Base-by-base conservation (phyloP, 805 yeast species). In the Vanderwaltozyma tropicalis region DNA sequence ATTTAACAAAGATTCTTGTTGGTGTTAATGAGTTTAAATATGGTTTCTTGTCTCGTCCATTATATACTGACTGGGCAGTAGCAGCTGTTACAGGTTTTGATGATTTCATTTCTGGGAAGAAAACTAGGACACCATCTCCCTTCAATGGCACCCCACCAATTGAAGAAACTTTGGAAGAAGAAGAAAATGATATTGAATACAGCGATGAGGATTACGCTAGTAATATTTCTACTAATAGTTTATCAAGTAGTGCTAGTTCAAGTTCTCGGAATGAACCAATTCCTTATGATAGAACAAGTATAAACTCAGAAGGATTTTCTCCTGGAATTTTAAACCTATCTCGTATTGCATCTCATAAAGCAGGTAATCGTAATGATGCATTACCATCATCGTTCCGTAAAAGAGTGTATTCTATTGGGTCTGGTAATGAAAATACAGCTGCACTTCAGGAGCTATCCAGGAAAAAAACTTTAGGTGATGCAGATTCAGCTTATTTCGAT, bases 21-120 rank as follows among this genome's bases (percentile, higher is more conserved):
- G 77, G 77, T 19, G 69, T 66, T 10, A 62, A 66, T 40, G 69
- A 65, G 45, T 71, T 71, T 47, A 68, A 67, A 45, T 69, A 68
- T 44, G 74, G 77, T 2, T 71, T 71, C 44, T 49, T 71, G 39
- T 67, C 74, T 32, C 61, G 76, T 13, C 67, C 75, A 0, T 47
- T 69, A 12, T 62, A 62, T 43, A 61, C 61, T 16, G 66, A 62
- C 31, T 67, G 68, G 58, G 69, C 70, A 2, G 60, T 63, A 0
- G 60, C 58, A 28, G 68, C 70, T 0, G 59, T 62, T 3, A 50
- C 58, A n/a, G 66, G 63, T 0, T 66, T 55, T 38, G 57, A 53
- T 35, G 45, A 20, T 27, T 37, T 37, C 21, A 27, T 37, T 14
- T 2, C 15, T n/a, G 38, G 38, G 2, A 30, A 35, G 3, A 16